Evolutionary conservation across 805 yeast genomes (phyloP).

Genomic region (Pichia pseudocactophila): DNA sequence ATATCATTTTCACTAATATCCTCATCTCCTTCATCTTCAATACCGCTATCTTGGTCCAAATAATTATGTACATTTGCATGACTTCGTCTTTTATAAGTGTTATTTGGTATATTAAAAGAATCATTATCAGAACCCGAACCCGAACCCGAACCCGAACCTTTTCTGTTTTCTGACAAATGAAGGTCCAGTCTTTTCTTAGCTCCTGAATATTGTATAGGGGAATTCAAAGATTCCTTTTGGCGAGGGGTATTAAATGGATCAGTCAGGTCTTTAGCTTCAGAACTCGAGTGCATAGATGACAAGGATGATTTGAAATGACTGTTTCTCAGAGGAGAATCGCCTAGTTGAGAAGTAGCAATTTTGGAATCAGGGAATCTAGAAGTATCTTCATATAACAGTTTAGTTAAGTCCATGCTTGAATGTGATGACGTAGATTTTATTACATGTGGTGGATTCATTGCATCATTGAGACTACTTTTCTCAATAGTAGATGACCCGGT

Average conservation of each 20-base stretch:
- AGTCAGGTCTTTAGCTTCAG: background rate
- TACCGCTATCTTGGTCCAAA: background rate
- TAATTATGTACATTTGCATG: background rate
- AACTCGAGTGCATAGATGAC: background rate
- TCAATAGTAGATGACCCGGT: background rate
- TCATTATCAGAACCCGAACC: background rate
- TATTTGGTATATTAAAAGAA: background rate
- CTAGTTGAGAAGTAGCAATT: slow-evolving; percentile 13
- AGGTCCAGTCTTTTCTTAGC: slow-evolving; percentile 1
- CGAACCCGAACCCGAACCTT: background rate
- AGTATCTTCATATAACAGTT: slow-evolving; percentile 24
- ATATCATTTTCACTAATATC: background rate
- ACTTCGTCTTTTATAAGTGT: background rate
- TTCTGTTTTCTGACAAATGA: background rate
- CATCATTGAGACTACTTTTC: background rate
- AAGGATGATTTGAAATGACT: background rate
- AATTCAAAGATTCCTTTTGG: background rate
- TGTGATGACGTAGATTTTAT: slow-evolving; percentile 1
- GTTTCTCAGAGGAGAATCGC: slow-evolving; percentile 19
- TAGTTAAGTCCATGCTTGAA: slow-evolving; percentile 7
- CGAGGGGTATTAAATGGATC: background rate
- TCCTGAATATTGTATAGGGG: slow-evolving; percentile 15
- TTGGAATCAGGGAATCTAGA: slow-evolving; percentile 25
- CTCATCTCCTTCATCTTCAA: background rate
- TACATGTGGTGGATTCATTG: slow-evolving; percentile 1